phyloP scores from a whole-genome alignment of 2,329 filamentous ascomycete species.

The Diaporthe citrichinensis region DNA sequence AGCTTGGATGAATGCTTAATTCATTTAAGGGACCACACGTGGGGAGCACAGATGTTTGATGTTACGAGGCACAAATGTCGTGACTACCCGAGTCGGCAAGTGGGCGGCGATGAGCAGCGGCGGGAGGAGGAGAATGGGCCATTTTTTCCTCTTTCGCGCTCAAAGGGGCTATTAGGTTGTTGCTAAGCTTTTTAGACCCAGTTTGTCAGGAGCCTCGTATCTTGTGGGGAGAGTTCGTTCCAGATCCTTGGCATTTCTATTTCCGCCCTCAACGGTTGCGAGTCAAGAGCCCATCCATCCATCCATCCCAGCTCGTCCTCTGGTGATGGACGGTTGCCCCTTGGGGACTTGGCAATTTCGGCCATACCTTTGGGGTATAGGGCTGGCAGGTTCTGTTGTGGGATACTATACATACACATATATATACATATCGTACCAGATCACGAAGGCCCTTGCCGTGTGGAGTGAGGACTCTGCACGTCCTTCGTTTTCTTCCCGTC shows the following conservation, averaged over 20 bases:
- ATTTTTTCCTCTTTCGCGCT: background rate
- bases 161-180: conserved; percentile 6
- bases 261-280: background rate
- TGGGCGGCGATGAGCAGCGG: background rate
- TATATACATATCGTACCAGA: background rate
- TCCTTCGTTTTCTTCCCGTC: background rate
- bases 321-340: conserved; percentile 7
- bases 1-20: background rate
- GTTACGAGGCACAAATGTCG: background rate
- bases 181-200: conserved; percentile 25
- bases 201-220: conserved; percentile 22
- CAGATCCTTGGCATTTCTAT: conserved; percentile 26
- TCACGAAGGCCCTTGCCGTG: background rate
- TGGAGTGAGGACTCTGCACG: background rate
- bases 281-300: conserved; percentile 17
- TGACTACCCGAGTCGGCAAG: background rate
- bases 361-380: conserved; percentile 10
- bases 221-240: conserved; percentile 15
- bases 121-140: background rate
- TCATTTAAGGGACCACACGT: background rate
- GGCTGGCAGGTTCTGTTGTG: background rate
- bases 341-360: conserved; percentile 15
- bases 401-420: background rate
- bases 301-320: background rate
- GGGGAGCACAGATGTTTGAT: background rate